Evolutionary conservation across 805 yeast species (phyloP).

Genomic region (Starmera caribaea): DNA sequence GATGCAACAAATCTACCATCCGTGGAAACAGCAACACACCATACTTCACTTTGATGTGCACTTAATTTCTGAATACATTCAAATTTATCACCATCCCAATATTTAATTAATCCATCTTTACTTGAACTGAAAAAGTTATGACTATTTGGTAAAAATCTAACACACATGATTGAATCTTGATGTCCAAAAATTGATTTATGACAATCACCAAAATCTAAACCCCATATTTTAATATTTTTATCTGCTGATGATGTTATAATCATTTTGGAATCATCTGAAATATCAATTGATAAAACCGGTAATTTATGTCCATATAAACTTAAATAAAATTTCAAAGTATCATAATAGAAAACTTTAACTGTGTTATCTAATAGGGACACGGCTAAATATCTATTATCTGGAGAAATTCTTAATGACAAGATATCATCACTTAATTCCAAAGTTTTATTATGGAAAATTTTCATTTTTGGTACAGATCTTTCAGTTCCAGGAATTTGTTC

Average conservation of each 20-base stretch:
- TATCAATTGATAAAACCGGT: conserved; percentile 89
- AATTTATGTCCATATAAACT: conserved; percentile 93
- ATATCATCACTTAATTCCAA: conserved; percentile 84
- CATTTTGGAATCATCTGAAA: conserved; percentile 79
- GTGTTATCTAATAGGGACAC: conserved; percentile 85
- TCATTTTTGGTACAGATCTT: conserved; percentile 40
- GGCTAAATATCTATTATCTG: conserved; percentile 69
- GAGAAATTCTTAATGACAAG: conserved; percentile 67
- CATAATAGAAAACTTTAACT: conserved; percentile 88
- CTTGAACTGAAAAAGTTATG: conserved; percentile 87
- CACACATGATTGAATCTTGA: conserved; percentile 90
- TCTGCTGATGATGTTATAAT: conserved; percentile 93
- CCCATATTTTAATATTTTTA: conserved; percentile 97
- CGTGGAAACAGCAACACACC: conserved; percentile 76
- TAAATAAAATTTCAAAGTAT: conserved; percentile 76
- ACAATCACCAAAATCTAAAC: conserved; percentile 97
- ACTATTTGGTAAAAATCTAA: conserved; percentile 71
- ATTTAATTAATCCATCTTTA: conserved; percentile 82
- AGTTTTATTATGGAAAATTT: conserved; percentile 65
- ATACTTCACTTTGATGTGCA: conserved; percentile 88
- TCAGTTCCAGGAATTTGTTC: conserved; percentile 65
- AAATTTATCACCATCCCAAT: conserved; percentile 98
- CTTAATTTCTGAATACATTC: conserved; percentile 82
- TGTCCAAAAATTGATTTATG: conserved; percentile 95
- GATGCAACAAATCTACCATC: conserved; percentile 68